These are phyloP conservation scores for Camelina laxa DNA, from an alignment of 345 rosid species.

Conservation along the genomic window DNA sequence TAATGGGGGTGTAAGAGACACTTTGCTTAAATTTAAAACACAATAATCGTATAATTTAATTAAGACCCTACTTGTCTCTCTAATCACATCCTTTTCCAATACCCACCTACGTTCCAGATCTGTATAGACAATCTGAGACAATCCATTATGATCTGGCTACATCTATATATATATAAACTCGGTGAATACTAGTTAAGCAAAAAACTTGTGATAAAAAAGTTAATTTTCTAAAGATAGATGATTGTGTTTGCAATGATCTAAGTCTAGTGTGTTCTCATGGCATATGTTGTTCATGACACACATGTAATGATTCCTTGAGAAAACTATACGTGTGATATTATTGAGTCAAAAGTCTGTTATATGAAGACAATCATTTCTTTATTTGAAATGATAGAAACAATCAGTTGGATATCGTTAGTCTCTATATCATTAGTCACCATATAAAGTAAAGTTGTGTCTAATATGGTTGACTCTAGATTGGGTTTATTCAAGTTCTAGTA, in stretches of 20 bases:
- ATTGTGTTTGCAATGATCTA: background rate
- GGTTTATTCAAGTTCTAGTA: background rate
- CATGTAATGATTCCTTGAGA: background rate
- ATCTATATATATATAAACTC: background rate
- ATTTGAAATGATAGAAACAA: too few relatives aligned
- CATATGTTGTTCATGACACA: too few relatives aligned
- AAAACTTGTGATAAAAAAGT: background rate
- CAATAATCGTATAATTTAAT: background rate
- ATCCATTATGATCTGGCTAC: background rate
- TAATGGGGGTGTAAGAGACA: conserved; percentile 16
- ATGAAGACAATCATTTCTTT: too few relatives aligned
- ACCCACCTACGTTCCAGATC: conserved; percentile 9
- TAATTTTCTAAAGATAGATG: background rate
- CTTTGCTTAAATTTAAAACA: conserved; percentile 29
- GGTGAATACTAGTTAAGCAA: background rate
- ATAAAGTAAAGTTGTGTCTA: too few relatives aligned
- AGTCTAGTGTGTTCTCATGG: too few relatives aligned
- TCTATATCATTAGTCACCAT: too few relatives aligned
- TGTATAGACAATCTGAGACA: conserved; percentile 11
- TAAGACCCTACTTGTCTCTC: background rate
- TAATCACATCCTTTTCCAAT: conserved; percentile 21
- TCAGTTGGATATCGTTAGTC: too few relatives aligned
- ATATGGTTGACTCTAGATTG: background rate
- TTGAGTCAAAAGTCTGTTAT: background rate
- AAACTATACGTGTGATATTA: too few relatives aligned